These are phyloP conservation scores for Acephala macrosclerotiorum DNA, from an alignment of 2,329 filamentous ascomycete species.

Conservation along the genomic window DNA sequence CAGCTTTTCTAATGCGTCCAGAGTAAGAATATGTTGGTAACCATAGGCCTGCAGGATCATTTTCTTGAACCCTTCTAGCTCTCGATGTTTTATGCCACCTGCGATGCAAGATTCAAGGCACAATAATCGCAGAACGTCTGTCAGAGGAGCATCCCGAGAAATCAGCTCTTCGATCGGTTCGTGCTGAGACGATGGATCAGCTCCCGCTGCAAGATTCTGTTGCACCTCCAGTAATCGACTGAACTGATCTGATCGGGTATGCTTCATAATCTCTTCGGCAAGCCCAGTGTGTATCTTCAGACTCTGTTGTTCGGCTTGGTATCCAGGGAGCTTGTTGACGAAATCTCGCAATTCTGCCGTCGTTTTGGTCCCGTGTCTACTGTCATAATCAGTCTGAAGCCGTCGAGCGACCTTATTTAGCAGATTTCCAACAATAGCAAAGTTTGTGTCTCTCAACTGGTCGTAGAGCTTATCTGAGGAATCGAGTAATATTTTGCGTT, in stretches of 20 bases:
- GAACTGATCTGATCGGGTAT: slow-evolving; percentile 89
- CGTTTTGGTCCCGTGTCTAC: slow-evolving; percentile 83
- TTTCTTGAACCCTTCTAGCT: slow-evolving; percentile 88
- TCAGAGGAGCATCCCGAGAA: slow-evolving; percentile 80
- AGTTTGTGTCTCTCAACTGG: slow-evolving; percentile 90
- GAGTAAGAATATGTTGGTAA: slow-evolving; percentile 90
- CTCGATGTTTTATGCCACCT: slow-evolving; percentile 86
- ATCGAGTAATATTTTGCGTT: slow-evolving; percentile 88
- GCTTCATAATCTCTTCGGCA: slow-evolving; percentile 94
- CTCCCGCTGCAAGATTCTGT: slow-evolving; percentile 90
- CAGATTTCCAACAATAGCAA: slow-evolving; percentile 88
- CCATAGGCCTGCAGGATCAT: slow-evolving; percentile 92
- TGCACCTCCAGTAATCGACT: slow-evolving; percentile 90
- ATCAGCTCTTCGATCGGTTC: slow-evolving; percentile 96
- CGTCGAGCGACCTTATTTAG: slow-evolving; percentile 91
- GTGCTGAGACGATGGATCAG: slow-evolving; percentile 88
- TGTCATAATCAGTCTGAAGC: slow-evolving; percentile 87
- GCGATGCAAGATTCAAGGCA: slow-evolving; percentile 92
- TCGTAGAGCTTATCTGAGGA: slow-evolving; percentile 88
- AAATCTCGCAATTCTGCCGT: slow-evolving; percentile 93
- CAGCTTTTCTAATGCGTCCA: slow-evolving; percentile 87
- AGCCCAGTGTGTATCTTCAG: slow-evolving; percentile 91
- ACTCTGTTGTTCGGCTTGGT: slow-evolving; percentile 92
- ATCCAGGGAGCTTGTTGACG: slow-evolving; percentile 89
- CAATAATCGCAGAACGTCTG: slow-evolving; percentile 82